Evolutionary conservation across 116 monocot species (phyloP).

Genomic region (Zostera marina): DNA sequence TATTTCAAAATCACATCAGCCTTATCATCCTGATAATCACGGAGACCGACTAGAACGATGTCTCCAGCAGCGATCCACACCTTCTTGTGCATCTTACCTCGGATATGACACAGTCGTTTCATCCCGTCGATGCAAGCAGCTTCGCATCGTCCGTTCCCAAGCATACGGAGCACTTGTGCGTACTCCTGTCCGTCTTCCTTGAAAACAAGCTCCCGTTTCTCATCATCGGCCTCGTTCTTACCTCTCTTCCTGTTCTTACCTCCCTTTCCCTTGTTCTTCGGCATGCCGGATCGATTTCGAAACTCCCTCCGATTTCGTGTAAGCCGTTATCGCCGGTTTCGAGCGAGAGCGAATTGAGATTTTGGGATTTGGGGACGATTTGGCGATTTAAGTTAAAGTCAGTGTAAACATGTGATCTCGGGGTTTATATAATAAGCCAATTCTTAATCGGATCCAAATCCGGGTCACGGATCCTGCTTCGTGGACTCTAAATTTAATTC

Average conservation of each 20-base stretch:
- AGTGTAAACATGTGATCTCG: no score
- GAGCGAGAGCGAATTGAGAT: no score
- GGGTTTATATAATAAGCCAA: no score
- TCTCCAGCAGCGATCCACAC: slow-evolving; percentile 35
- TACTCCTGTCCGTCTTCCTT: slow-evolving; percentile 54
- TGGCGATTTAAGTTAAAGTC: no score
- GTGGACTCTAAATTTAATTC: no score
- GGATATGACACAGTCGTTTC: slow-evolving; percentile 25
- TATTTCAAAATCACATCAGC: slow-evolving; percentile 28
- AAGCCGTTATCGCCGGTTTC: no score
- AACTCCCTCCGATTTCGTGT: no score
- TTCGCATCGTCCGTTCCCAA: slow-evolving; percentile 37
- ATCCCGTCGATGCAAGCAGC: slow-evolving; percentile 28
- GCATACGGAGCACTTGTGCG: slow-evolving; percentile 41
- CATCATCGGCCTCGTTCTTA: slow-evolving; percentile 22
- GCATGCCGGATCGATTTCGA: slow-evolving; percentile 1
- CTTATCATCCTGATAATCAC: slow-evolving; percentile 31
- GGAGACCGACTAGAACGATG: slow-evolving; percentile 25
- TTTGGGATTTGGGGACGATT: no score
- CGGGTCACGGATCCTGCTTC: no score
- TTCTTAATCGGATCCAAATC: no score
- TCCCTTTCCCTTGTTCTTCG: slow-evolving; percentile 27
- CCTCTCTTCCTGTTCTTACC: slow-evolving; percentile 27
- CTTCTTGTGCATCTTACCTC: slow-evolving; percentile 32
- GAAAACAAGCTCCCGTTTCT: slow-evolving; percentile 47